Conservation (phyloP, 202 grass and related monocot species). For the Musa balbisiana region DNA sequence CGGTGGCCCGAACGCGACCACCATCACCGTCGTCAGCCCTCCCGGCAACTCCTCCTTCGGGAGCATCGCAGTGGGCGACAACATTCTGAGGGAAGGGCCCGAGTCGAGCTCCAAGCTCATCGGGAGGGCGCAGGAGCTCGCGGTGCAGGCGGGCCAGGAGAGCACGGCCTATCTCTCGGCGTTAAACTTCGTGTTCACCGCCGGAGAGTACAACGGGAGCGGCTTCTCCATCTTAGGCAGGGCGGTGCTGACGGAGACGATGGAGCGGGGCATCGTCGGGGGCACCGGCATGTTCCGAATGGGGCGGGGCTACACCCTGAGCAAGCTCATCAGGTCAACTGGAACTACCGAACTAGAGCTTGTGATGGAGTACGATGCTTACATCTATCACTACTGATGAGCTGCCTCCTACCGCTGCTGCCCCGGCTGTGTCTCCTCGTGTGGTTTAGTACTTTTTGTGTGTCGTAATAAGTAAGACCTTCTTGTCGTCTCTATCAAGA, state of each 20-base stretch:
- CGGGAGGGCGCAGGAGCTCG: background rate
- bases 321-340: background rate
- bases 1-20: background rate
- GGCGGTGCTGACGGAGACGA: background rate
- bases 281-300: background rate
- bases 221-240: background rate
- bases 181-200: background rate
- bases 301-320: background rate
- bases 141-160: no score
- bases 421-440: no score
- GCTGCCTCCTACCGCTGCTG: no score
- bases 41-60: background rate
- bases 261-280: constrained; percentile 5
- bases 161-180: background rate
- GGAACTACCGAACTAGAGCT: background rate
- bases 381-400: background rate
- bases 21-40: background rate
- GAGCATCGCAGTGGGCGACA: background rate
- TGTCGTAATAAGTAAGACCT: no score
- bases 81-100: background rate
- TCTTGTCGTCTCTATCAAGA: no score
- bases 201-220: background rate
- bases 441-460: no score
- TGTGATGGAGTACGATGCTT: background rate
- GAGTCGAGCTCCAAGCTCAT: background rate